Base-by-base conservation (phyloP, 1,284 basidiomycete genomes). In the Fomitopsis schrenkii region DNA sequence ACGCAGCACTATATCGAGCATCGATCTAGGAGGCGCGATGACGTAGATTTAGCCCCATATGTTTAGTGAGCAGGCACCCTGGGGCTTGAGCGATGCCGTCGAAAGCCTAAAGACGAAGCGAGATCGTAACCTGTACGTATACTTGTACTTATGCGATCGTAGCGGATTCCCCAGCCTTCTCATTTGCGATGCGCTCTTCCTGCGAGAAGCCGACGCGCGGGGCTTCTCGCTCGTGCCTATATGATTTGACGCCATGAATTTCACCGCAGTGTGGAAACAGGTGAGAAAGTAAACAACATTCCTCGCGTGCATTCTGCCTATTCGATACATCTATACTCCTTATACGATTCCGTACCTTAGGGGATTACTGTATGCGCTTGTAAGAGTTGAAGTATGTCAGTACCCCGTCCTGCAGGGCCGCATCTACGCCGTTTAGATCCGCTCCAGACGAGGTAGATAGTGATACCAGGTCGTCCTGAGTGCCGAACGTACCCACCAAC, bases 401-500 rank as follows among this genome's bases (percentile, higher is more conserved):
- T 42, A 83, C 79, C 48, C 86, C 85, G 66, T 84, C 82, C 44
- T 79, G 77, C 60, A 91, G 76, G 64, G 83, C 80, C 30, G 88
- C 90, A 70, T 93, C 90, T 14, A 91, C 81, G 19, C 80, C 79
- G 46, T 74, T 80, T 36, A 76, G 79, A 44, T 87, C 84, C 48
- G 76, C 71, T 28, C 76, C 71, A 46, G 78, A 73, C 28, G 76
- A 73, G 45, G 76, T 75, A 55, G 75, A 77, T 55, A 83, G 71
- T 55, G 74, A 71, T 52, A 74, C 71, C 12, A 84, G 71, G 44
- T 82, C 79, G 33, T 81, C 78, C 33, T 77, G 71, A 28, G 80
- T 76, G 7, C 91, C 92, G 71, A 91, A 92, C 35, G 92, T 85
- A 17, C 92, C 91, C 61, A 97, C 83, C 57, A 98, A 77, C 59